Conservation (phyloP, 106 monocot genomes). For the Platanthera zijinensis region DNA sequence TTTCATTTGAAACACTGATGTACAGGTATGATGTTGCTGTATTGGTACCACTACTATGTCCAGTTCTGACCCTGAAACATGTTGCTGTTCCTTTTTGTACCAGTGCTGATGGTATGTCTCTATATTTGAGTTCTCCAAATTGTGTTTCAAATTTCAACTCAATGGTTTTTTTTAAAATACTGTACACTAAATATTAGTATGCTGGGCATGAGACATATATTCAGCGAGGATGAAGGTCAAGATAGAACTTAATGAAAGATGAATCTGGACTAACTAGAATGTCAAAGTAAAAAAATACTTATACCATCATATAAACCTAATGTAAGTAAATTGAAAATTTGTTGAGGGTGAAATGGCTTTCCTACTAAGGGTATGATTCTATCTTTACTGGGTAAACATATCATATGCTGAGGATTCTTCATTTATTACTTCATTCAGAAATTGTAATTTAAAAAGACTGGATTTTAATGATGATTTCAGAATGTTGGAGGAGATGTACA, state of each 20-base stretch:
- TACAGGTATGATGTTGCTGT: conserved; percentile 73
- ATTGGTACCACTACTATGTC: conserved; percentile 55
- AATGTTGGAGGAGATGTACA: not conserved
- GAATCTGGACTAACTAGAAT: not conserved
- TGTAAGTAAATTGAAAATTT: not conserved
- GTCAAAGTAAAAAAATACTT: not conserved
- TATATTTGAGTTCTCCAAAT: not conserved
- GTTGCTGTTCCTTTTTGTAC: conserved; percentile 29
- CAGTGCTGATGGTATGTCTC: conserved; percentile 22
- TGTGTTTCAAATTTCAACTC: not conserved
- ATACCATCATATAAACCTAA: not conserved
- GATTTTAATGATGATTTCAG: not conserved
- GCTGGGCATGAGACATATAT: not conserved
- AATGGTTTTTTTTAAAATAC: not conserved
- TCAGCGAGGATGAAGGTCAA: not conserved
- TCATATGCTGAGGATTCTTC: not conserved
- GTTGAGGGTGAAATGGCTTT: not conserved
- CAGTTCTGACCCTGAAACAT: conserved; percentile 63
- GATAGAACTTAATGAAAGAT: not conserved
- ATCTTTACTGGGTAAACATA: not conserved
- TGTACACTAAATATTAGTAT: not conserved
- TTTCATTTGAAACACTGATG: not conserved
- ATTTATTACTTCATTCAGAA: not conserved
- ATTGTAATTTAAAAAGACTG: not conserved
- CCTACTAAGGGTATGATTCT: not conserved